Percentiles rank a stretch among this genome's conserved stretches.
Evolutionary conservation across 495 filamentous ascomycete genomes (phyloP).

Genomic region (Oidiodendron maius): DNA sequence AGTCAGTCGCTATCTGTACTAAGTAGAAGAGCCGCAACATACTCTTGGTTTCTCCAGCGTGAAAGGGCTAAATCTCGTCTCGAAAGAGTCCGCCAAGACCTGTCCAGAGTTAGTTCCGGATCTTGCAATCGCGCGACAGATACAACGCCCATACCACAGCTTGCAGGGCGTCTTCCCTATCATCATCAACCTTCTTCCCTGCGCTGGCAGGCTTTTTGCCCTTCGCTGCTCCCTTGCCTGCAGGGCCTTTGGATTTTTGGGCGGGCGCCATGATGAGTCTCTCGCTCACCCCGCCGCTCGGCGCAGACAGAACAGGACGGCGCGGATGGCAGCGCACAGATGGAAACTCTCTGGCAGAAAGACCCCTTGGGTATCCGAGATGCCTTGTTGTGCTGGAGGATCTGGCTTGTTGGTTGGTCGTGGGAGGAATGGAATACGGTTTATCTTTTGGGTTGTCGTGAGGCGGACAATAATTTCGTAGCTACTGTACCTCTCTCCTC

Average conservation of each 20-base stretch:
- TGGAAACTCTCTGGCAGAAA: too few species aligned
- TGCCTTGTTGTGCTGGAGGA: too few species aligned
- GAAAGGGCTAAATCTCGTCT: slow-evolving; percentile 85
- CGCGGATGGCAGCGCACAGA: too few species aligned
- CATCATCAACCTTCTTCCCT: slow-evolving; percentile 59
- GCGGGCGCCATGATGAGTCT: slow-evolving; percentile 15
- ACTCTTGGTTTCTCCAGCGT: slow-evolving; percentile 85
- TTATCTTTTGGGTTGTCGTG: too few species aligned
- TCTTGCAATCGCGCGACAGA: too few species aligned
- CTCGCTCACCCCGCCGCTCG: too few species aligned
- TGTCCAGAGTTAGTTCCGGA: slow-evolving; percentile 29
- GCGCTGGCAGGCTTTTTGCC: slow-evolving; percentile 38
- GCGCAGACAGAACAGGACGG: too few species aligned
- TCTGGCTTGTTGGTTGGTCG: too few species aligned
- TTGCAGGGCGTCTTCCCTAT: slow-evolving; percentile 80
- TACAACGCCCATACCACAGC: slow-evolving; percentile 78
- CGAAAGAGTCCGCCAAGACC: slow-evolving; percentile 89
- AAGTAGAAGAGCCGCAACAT: slow-evolving; percentile 25
- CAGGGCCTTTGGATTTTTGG: slow-evolving; percentile 15
- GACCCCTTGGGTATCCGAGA: too few species aligned
- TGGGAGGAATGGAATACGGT: too few species aligned
- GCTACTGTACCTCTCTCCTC: too few species aligned
- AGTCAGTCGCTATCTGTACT: background rate
- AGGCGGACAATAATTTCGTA: too few species aligned
- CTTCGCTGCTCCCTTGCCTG: slow-evolving; percentile 24